Evolutionary conservation across 2,329 filamentous ascomycete species (phyloP).

Genomic region (Tolypocladium sp.): DNA sequence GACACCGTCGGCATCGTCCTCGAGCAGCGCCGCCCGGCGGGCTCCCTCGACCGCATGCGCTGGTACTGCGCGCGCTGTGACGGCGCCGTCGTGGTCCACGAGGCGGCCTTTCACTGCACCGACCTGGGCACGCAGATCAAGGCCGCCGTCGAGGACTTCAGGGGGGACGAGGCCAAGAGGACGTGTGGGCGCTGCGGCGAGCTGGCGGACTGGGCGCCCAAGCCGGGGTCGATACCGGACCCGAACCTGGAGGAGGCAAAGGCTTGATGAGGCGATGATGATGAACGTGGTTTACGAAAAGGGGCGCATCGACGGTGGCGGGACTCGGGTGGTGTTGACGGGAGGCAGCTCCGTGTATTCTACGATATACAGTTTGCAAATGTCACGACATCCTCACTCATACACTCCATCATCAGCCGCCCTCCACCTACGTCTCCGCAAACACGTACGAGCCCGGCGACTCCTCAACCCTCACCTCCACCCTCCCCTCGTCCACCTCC

Average conservation of each 20-base stretch:
- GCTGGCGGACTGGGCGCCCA: slow-evolving; percentile 63
- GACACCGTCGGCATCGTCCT: slow-evolving; percentile 91
- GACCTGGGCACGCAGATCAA: slow-evolving; percentile 94
- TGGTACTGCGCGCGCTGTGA: slow-evolving; percentile 82
- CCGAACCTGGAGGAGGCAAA: slow-evolving; percentile 36
- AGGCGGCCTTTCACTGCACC: slow-evolving; percentile 79
- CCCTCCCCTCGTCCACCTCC: slow-evolving; percentile 74
- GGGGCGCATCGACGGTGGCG: not conserved
- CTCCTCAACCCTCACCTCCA: slow-evolving; percentile 78
- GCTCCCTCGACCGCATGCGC: slow-evolving; percentile 65
- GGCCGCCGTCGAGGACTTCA: slow-evolving; percentile 76
- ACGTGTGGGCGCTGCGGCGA: slow-evolving; percentile 70
- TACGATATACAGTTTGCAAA: slow-evolving; percentile 1
- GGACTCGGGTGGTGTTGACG: not conserved
- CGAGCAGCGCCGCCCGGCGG: slow-evolving; percentile 69
- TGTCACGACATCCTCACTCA: not conserved
- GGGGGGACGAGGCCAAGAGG: slow-evolving; percentile 54
- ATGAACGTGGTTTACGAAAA: not conserved
- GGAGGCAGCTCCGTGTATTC: not conserved
- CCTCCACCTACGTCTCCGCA: slow-evolving; percentile 48
- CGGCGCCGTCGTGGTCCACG: slow-evolving; percentile 58
- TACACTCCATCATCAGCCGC: not conserved
- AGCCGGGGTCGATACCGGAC: slow-evolving; percentile 47
- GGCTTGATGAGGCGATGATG: not conserved
- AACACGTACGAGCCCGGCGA: slow-evolving; percentile 71